Conservation (phyloP, 768 basidiomycete species). For the Lactifluus echinatus region DNA sequence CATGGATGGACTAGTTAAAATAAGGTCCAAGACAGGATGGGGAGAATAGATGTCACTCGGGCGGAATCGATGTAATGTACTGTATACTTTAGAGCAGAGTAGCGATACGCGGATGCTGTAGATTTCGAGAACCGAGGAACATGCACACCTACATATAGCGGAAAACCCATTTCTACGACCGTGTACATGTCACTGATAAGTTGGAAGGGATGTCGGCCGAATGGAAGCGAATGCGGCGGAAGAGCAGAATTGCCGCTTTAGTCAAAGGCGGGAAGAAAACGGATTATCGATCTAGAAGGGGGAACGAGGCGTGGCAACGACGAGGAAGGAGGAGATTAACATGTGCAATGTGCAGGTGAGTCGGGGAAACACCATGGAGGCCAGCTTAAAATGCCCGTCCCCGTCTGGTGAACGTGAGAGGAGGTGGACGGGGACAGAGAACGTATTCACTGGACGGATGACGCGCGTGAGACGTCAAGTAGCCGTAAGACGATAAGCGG, state of each 20-base stretch:
- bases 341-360: not conserved
- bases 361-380: not conserved
- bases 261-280: conserved; percentile 5
- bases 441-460: not conserved
- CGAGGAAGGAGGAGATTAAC: not conserved
- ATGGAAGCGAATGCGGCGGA: conserved; percentile 1
- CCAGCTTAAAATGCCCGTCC: not conserved
- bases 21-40: not conserved
- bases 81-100: not conserved
- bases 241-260: conserved; percentile 1
- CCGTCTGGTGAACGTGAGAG: not conserved
- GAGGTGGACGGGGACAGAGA: not conserved
- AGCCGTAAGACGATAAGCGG: not conserved
- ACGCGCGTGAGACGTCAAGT: not conserved
- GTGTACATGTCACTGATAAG: conserved; percentile 1
- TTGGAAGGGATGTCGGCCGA: conserved; percentile 10
- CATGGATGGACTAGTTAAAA: too few relatives aligned
- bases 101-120: not conserved
- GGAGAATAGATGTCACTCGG: not conserved
- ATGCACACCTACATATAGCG: not conserved
- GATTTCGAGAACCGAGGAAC: conserved; percentile 10
- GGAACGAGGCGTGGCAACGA: not conserved
- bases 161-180: not conserved
- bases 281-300: conserved; percentile 7
- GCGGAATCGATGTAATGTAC: not conserved